These are phyloP conservation scores for Daldinia eschscholtzii DNA, from an alignment of 2,329 filamentous ascomycete species.

Conservation along the genomic window DNA sequence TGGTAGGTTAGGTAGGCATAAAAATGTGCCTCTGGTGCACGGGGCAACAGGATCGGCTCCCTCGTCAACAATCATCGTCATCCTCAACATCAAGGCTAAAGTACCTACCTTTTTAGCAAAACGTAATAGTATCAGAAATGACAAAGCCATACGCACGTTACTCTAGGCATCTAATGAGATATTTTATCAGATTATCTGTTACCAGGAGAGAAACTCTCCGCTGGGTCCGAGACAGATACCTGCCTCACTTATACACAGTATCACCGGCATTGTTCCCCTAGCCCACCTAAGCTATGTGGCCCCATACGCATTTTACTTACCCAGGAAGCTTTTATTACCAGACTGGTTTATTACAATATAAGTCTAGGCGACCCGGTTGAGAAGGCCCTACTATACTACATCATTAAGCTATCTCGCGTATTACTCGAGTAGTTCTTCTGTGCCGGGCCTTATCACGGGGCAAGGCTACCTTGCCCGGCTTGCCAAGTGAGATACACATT, in stretches of 20 bases:
- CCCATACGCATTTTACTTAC: conserved; percentile 4
- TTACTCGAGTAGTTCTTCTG: conserved; percentile 1
- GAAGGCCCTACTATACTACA: neutral
- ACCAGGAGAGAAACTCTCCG: neutral
- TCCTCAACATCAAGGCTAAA: conserved; percentile 10
- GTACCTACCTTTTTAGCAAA: neutral
- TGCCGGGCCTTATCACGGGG: conserved; percentile 34
- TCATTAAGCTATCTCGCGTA: neutral
- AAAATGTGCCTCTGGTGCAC: conserved; percentile 36
- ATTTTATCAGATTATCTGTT: conserved; percentile 1
- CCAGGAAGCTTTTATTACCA: neutral
- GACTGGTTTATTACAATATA: conserved; percentile 3
- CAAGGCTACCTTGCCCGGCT: conserved; percentile 29
- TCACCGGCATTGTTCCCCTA: conserved; percentile 5
- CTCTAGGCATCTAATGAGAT: neutral
- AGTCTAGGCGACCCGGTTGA: conserved; percentile 1
- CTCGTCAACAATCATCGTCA: conserved; percentile 8
- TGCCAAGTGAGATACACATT: conserved; percentile 20
- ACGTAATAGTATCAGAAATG: neutral
- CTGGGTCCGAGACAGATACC: conserved; percentile 8
- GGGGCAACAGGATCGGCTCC: conserved; percentile 33
- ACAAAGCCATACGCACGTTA: neutral
- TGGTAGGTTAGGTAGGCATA: conserved; percentile 6
- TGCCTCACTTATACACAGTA: conserved; percentile 18
- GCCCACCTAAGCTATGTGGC: conserved; percentile 8